A percentile compares a stretch with the other conserved stretches of the same genome.
These are phyloP conservation scores for Entamoeba histolytica DNA, from an alignment of 208 protist genomes.

Conservation along the genomic window DNA sequence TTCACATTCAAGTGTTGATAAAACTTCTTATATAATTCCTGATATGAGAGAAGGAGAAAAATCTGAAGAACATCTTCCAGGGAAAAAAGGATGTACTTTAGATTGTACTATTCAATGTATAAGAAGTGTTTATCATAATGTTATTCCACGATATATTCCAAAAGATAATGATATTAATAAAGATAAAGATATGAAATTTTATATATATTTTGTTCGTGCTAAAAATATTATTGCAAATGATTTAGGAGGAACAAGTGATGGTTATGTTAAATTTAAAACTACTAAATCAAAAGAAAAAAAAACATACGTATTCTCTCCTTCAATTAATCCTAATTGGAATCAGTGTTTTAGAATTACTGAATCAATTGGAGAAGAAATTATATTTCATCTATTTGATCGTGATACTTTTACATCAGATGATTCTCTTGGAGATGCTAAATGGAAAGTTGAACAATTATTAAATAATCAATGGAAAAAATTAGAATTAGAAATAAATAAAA, in stretches of 20 bases:
- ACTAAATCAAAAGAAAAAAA: neutral
- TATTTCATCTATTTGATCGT: neutral
- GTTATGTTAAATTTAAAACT: neutral
- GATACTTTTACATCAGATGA: neutral
- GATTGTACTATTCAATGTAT: neutral
- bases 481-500: neutral
- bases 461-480: neutral
- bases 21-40: neutral
- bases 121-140: neutral
- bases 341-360: neutral
- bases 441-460: too few relatives aligned
- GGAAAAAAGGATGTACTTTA: neutral
- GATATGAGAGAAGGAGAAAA: neutral
- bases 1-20: neutral
- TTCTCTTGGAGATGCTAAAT: too few relatives aligned
- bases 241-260: neutral
- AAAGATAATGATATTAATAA: neutral
- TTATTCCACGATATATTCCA: neutral
- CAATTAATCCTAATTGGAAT: neutral
- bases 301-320: neutral
- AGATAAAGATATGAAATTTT: neutral
- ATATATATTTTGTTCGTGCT: neutral
- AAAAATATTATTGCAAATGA: neutral
- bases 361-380: neutral
- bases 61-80: neutral